Percentiles rank a stretch among this genome's conserved stretches.
Conservation (phyloP, 1,139 yeast species). For the Spathaspora jeffriesii region DNA sequence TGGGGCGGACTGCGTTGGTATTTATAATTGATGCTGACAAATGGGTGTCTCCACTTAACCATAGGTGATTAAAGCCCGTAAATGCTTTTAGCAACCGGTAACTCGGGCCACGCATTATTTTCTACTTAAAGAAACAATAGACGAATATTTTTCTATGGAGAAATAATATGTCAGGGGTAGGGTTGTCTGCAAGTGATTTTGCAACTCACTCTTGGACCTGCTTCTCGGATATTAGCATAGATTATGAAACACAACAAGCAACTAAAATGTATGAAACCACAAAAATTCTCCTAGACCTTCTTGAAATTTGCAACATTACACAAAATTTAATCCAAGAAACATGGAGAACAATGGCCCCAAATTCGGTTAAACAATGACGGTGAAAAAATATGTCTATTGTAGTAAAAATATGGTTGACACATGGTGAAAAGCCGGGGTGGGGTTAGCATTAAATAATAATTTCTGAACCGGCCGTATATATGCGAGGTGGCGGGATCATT, state of each 20-base stretch:
- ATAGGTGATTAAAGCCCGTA: background rate
- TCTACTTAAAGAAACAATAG: background rate
- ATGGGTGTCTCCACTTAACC: background rate
- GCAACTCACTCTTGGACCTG: background rate
- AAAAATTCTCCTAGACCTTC: constrained; percentile 5
- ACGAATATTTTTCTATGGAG: background rate
- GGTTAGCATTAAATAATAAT: background rate
- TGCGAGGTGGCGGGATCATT: background rate
- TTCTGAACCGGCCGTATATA: constrained; percentile 1
- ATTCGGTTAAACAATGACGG: constrained; percentile 13
- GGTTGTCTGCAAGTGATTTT: background rate
- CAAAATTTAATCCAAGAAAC: constrained; percentile 19
- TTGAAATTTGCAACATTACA: constrained; percentile 20
- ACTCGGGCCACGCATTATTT: constrained; percentile 1
- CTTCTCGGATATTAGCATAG: background rate
- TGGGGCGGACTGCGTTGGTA: background rate
- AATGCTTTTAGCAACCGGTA: background rate
- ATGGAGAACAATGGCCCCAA: constrained; percentile 20
- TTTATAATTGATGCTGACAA: background rate
- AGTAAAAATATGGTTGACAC: background rate
- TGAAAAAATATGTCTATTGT: constrained; percentile 1
- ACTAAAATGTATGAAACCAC: background rate
- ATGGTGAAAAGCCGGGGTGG: background rate
- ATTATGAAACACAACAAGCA: background rate
- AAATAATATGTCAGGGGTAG: background rate